These are phyloP conservation scores for Bonia amplexicaulis DNA, from an alignment of 176 grass and related monocot species.

Conservation along the genomic window DNA sequence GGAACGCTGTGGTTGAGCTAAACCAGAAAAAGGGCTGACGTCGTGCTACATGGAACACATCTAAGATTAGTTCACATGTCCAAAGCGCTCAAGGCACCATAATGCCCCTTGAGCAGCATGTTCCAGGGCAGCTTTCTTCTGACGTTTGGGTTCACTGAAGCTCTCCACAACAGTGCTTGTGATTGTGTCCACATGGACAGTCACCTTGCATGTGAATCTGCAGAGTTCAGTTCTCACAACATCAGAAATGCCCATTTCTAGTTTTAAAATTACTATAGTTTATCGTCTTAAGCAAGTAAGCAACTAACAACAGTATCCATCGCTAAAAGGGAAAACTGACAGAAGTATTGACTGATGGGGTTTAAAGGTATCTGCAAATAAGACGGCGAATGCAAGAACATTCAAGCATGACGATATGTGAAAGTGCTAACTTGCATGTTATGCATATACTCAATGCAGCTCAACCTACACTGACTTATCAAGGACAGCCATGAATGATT, in stretches of 20 bases:
- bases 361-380: neutral
- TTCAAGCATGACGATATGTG: neutral
- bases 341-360: neutral
- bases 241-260: neutral
- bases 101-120: constrained; percentile 62
- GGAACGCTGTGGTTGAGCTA: neutral
- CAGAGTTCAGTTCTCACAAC: constrained; percentile 3
- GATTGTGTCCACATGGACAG: constrained; percentile 36
- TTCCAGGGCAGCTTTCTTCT: constrained; percentile 46
- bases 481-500: neutral
- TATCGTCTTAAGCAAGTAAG: neutral
- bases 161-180: constrained; percentile 40
- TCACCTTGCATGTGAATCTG: constrained; percentile 70
- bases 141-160: constrained; percentile 41
- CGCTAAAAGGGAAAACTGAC: neutral
- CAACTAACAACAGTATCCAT: neutral
- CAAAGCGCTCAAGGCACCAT: constrained; percentile 47
- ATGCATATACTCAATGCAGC: neutral
- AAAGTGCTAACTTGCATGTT: neutral
- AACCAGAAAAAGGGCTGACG: neutral
- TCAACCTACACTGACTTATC: neutral
- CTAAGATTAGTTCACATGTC: constrained; percentile 2
- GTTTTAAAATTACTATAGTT: neutral
- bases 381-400: neutral
- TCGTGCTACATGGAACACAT: too few species aligned